These are phyloP conservation scores for Geotrichum armillariae DNA, from an alignment of 1,139 yeast genomes.

Conservation along the genomic window DNA sequence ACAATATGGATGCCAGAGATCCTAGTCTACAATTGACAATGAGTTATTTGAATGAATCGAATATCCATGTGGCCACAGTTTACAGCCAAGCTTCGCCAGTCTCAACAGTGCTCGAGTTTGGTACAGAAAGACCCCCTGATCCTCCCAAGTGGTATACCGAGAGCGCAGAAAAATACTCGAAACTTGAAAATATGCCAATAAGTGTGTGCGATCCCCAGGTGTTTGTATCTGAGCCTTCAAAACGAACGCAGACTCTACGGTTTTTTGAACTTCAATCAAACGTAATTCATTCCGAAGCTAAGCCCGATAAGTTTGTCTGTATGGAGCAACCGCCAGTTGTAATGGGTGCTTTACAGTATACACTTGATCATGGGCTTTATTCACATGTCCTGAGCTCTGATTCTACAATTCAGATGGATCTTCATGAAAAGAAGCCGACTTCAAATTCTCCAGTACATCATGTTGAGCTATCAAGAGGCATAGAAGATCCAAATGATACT, in stretches of 20 bases:
- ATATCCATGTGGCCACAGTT: slow-evolving; percentile 16
- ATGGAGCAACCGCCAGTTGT: neutral
- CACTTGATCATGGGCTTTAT: slow-evolving; percentile 17
- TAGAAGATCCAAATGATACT: slow-evolving; percentile 2
- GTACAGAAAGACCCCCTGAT: slow-evolving; percentile 9
- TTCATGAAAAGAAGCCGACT: slow-evolving; percentile 5
- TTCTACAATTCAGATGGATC: slow-evolving; percentile 6
- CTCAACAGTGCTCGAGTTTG: slow-evolving; percentile 17
- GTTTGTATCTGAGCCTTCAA: slow-evolving; percentile 12
- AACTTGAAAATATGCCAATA: slow-evolving; percentile 11
- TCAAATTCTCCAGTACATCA: neutral
- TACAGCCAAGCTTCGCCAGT: slow-evolving; percentile 13
- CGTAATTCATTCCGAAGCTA: neutral
- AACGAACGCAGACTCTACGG: slow-evolving; percentile 18
- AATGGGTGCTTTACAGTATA: slow-evolving; percentile 16
- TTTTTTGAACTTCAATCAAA: slow-evolving; percentile 9
- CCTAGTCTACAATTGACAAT: slow-evolving; percentile 51
- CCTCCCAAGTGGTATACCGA: neutral
- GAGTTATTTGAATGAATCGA: slow-evolving; percentile 25
- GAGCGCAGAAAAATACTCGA: neutral
- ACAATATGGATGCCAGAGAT: slow-evolving; percentile 56
- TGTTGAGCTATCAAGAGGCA: slow-evolving; percentile 4
- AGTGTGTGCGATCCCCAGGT: slow-evolving; percentile 3
- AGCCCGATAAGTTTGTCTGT: neutral
- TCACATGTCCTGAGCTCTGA: slow-evolving; percentile 14